Evolutionary conservation across 1,139 yeast genomes (phyloP), one percentile per base, ranked within the genome.

Genomic region (Pneumocystis sp.): DNA sequence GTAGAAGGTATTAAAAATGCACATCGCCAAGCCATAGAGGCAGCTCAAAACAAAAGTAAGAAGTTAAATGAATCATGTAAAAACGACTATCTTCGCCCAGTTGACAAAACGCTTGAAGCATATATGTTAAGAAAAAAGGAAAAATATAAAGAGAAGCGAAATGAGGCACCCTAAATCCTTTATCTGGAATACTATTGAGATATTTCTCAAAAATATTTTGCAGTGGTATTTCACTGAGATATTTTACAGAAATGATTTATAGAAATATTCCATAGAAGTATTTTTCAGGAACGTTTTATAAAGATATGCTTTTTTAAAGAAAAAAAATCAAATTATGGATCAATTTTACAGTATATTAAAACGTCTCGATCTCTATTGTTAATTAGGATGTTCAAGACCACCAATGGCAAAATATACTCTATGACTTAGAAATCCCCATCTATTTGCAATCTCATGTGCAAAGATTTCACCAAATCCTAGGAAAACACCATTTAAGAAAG

Each of bases 381-480:
- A 25, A 25, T 12, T 12, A 25, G 31, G 21, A 25, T 12, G 25
- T 50, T 25, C 21, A 50, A 25, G n/a, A 50, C 10, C 6, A 50
- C 21, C 1, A 50, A 25, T 25, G 29, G 15, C 25, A 21, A 59
- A 35, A 69, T 76, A 76, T 66, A 87, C 87, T 70, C 81, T 79
- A 15, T 95, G 95, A 3, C 93, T 91, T 8, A 81, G 73, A 89
- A 95, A 88, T 62, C 87, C 84, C 77, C 84, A 86, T 66, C 81
- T 80, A 78, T 87, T 87, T 10, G 96, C 96, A 63, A 91, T 78
- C 73, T 93, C 97, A 74, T 91, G 97, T 19, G 97, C 98, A 70
- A 89, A 79, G 34, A 93, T 86, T 77, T 93, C 98, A 0, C 98
- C 98, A 75, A 91, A 89, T 0, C 98, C 98, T 68, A 93, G 81